Evolutionary conservation across 2,329 filamentous ascomycete genomes (phyloP).

Genomic region (Aspergillus sp.): DNA sequence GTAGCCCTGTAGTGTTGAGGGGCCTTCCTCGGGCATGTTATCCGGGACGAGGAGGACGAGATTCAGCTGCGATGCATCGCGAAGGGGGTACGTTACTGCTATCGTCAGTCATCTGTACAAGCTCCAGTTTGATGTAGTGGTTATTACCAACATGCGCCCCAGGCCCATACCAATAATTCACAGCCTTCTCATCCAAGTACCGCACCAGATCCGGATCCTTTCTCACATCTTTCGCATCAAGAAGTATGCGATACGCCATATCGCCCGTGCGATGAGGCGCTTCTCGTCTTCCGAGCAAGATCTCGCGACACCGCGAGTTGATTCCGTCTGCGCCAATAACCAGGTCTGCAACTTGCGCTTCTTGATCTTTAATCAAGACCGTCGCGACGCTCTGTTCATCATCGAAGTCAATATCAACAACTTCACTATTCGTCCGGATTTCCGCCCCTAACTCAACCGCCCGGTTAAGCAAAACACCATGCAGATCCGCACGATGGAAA

Average conservation of each 20-base stretch:
- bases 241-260: conserved; percentile 37
- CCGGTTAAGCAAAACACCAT: neutral
- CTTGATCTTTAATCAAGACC: neutral
- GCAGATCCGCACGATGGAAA: conserved; percentile 9
- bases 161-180: conserved; percentile 37
- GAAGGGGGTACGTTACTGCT: conserved; percentile 33
- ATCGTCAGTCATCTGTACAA: too few relatives aligned
- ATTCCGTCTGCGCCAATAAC: conserved; percentile 21
- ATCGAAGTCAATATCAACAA: neutral
- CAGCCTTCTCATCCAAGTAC: conserved; percentile 29
- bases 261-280: conserved; percentile 32
- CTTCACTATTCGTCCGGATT: neutral
- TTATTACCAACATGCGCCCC: conserved; percentile 26
- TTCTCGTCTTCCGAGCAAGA: conserved; percentile 27
- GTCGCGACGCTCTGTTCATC: neutral
- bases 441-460: conserved; percentile 1
- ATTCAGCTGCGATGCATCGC: conserved; percentile 35
- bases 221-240: conserved; percentile 30
- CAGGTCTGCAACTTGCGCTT: conserved; percentile 10
- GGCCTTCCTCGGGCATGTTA: conserved; percentile 22
- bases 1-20: conserved; percentile 30
- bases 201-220: conserved; percentile 26
- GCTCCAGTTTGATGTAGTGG: too few relatives aligned
- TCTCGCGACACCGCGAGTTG: conserved; percentile 24
- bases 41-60: conserved; percentile 32